Percentiles rank a stretch among this genome's conserved stretches.
These are phyloP conservation scores for Drosera capensis DNA, from an alignment of 148 eudicot genomes.

Conservation along the genomic window DNA sequence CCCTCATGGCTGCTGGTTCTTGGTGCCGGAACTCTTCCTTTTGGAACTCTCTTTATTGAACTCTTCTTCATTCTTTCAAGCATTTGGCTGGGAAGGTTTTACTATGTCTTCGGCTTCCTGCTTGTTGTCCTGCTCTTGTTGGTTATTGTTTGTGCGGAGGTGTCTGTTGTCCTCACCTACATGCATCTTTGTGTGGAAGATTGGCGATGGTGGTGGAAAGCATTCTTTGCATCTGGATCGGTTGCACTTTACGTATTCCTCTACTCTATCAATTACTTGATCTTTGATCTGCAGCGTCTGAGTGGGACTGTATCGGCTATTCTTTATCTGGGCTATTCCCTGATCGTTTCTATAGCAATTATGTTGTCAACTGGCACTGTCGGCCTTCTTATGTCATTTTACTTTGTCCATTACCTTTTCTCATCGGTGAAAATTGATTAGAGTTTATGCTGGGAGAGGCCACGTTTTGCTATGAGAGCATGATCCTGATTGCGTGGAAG, in stretches of 20 bases:
- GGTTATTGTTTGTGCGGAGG: slow-evolving; percentile 1
- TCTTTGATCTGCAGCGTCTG: slow-evolving; percentile 5
- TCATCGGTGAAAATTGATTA: slow-evolving; percentile 6
- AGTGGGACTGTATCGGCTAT: neutral
- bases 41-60: slow-evolving; percentile 2
- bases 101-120: slow-evolving; percentile 1
- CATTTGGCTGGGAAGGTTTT: slow-evolving; percentile 4
- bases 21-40: slow-evolving; percentile 4
- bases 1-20: slow-evolving; percentile 4
- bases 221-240: slow-evolving; percentile 6
- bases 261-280: slow-evolving; percentile 6
- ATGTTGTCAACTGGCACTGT: slow-evolving; percentile 8
- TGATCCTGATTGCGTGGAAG: neutral
- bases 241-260: slow-evolving; percentile 3
- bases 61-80: slow-evolving; percentile 2
- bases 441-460: neutral
- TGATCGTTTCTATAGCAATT: slow-evolving; percentile 3
- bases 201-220: slow-evolving; percentile 10
- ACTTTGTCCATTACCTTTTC: slow-evolving; percentile 8
- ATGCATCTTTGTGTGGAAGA: slow-evolving; percentile 3
- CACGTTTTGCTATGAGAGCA: too few species aligned
- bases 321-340: slow-evolving; percentile 4
- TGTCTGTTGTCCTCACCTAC: slow-evolving; percentile 7
- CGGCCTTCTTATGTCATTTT: slow-evolving; percentile 7
- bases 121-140: slow-evolving; percentile 3